Evolutionary conservation across 2,329 filamentous ascomycete genomes (phyloP).

Genomic region (Verticillium zaregamsianum): DNA sequence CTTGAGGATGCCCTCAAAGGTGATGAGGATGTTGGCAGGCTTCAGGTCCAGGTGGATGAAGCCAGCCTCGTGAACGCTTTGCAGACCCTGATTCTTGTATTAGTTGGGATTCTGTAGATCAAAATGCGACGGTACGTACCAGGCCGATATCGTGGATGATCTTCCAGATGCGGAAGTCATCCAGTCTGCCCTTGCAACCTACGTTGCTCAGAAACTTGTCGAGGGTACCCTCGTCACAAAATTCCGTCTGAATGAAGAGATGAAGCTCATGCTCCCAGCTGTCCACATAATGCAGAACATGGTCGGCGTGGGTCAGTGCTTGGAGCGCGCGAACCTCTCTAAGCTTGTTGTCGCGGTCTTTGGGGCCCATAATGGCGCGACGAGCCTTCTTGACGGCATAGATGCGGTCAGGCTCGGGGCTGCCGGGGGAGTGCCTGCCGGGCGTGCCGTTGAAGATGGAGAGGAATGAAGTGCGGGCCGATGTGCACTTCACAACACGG

Average conservation of each 20-base stretch:
- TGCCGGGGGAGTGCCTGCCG: slow-evolving; percentile 43
- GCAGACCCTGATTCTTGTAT: slow-evolving; percentile 62
- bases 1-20: slow-evolving; percentile 76
- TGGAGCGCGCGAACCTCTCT: slow-evolving; percentile 79
- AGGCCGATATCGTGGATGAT: slow-evolving; percentile 81
- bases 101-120: slow-evolving; percentile 6
- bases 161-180: slow-evolving; percentile 99
- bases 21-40: slow-evolving; percentile 79
- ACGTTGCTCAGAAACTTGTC: slow-evolving; percentile 80
- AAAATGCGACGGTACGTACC: slow-evolving; percentile 48
- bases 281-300: slow-evolving; percentile 79
- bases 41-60: slow-evolving; percentile 86
- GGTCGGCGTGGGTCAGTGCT: slow-evolving; percentile 73
- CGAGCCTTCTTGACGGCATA: slow-evolving; percentile 95
- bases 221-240: slow-evolving; percentile 89
- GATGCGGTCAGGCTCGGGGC: slow-evolving; percentile 53
- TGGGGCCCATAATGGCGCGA: slow-evolving; percentile 70
- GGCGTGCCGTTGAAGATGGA: slow-evolving; percentile 40
- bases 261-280: slow-evolving; percentile 83
- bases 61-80: slow-evolving; percentile 83
- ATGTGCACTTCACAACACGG: slow-evolving; percentile 54
- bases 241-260: slow-evolving; percentile 97
- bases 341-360: slow-evolving; percentile 78
- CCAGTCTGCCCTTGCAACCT: slow-evolving; percentile 78
- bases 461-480: slow-evolving; percentile 18